Base-by-base conservation (phyloP, 2,329 filamentous ascomycete species). In the Colletotrichum cordylinicola region DNA sequence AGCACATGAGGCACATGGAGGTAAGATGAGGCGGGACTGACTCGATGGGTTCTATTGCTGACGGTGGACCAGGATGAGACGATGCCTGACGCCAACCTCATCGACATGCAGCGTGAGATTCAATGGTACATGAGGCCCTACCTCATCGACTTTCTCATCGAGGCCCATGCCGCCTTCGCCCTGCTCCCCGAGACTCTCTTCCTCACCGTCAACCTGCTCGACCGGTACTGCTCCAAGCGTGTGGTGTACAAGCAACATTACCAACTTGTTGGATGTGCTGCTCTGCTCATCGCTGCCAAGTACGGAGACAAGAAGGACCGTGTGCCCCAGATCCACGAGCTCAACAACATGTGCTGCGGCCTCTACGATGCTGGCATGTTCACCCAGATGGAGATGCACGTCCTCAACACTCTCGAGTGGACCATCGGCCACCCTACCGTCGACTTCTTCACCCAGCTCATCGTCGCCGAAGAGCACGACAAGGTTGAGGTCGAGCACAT, bases 71-170 rank as follows among this genome's bases (percentile, higher is more conserved):
- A 91, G 91, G 91, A 93, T 82, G 94, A 98, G 86, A 98, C 97
- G 33, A 89, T 98, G 79, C 95, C 97, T 70, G 97, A 99, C 85
- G 96, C 98, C 84, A 96, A 96, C 85, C 96, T 98, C 43, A 99
- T 99, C 84, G 97, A 99, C 85, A 98, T 98, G 86, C 97, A 99
- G 87, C 96, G 96, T 79, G 97, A 99, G 90, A 98, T 99, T 78
- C 96, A 98, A 84, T 99, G 97, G 97, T 98, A 98, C 87, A 99
- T 99, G 97, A 91, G 97, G 81, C 97, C 97, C 1, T 98, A 98
- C 85, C 93, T 99, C 43, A 94, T 99, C 83, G 97, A 99, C 88
- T 99, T 99, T 87, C 91, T 99, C 79, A 94, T 98, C 81, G 97
- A 99, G 90, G 97, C 96, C 67, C 97, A 99, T 83, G 94, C 95